Base-by-base conservation (phyloP, 176 grass and related monocot genomes). In the Rhynchospora breviuscula region DNA sequence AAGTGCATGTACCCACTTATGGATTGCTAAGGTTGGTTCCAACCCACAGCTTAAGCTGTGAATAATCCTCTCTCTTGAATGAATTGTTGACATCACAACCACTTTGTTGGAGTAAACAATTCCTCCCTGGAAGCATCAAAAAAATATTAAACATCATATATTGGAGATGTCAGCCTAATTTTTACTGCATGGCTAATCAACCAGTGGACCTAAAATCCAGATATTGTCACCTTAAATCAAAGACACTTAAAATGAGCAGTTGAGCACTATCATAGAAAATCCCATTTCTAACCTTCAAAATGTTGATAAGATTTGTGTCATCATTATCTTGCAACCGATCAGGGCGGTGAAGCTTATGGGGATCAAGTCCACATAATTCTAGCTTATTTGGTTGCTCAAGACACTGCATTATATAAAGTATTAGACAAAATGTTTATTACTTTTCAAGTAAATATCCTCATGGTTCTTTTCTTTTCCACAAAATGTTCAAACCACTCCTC, bases 61-160 rank as follows among this genome's bases (percentile, higher is more conserved):
- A 18, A 87, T 91, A 61, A 84, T 45, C 44, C 54, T 59, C 63
- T 85, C 90, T 60, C 78, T 88, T 1, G 90, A 87, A 60, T 65
- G 29, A 15, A 49, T 78, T 43, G 90, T 81, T 65, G 90, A 89
- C 78, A 92, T 87, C 64, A 92, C 52, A 78, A 89, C 6, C 33
- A 91, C 87, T 84, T 85, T 91, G 88, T 91, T 92, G 59, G 90
- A 89, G 82, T 92, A 92, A 84, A 89, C 76, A 72, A 92, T 89
- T 43, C 90, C 90, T 18, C 90, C 90, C 90, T 92, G 81, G n/a
- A 85, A 85, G 75, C 49, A 89, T 88, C 26, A 78, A 44, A 84
- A 31, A 10, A 61, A 18, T 33, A 85, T 64, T 44, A 83, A 44
- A 33, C 77, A 67, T 17, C 31, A 67, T 35, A 63, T 21, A 21